Evolutionary conservation across 768 basidiomycete genomes (phyloP).

Genomic region (Suillus bovinus): DNA sequence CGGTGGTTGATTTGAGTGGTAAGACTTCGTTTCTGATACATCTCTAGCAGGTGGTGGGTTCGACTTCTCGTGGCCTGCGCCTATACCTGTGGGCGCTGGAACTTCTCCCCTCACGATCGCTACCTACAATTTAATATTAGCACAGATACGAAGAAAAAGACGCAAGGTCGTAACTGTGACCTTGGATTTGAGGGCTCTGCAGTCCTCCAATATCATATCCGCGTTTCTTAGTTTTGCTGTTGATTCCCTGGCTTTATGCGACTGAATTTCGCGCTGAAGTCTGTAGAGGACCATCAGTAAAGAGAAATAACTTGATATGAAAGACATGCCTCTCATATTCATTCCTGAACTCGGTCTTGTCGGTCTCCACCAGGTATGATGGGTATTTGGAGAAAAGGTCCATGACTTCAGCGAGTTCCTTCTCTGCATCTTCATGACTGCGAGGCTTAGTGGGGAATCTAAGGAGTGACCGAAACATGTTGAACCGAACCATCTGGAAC

Average conservation of each 20-base stretch:
- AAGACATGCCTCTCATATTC: not conserved
- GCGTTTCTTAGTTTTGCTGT: not conserved
- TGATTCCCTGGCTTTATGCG: not conserved
- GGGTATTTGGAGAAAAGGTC: not conserved
- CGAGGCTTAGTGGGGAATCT: not conserved
- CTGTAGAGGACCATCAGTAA: not conserved
- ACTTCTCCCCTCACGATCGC: not conserved
- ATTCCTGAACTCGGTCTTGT: not conserved
- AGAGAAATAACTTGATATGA: not conserved
- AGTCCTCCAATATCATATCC: not conserved
- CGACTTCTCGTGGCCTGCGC: not conserved
- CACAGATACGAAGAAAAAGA: not conserved
- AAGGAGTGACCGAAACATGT: not conserved
- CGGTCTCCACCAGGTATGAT: not conserved
- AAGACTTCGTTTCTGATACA: not conserved
- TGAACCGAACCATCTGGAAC: not conserved
- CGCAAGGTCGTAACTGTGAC: not conserved
- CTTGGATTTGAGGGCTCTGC: conserved; percentile 3
- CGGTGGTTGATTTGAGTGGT: not conserved
- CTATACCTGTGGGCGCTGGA: not conserved
- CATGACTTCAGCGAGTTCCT: not conserved
- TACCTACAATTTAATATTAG: not conserved
- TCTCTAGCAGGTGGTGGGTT: not conserved
- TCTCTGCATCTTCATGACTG: not conserved
- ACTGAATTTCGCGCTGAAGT: not conserved